These are phyloP conservation scores for Sporothrix inflata DNA, from an alignment of 2,329 filamentous ascomycete species.

Conservation along the genomic window DNA sequence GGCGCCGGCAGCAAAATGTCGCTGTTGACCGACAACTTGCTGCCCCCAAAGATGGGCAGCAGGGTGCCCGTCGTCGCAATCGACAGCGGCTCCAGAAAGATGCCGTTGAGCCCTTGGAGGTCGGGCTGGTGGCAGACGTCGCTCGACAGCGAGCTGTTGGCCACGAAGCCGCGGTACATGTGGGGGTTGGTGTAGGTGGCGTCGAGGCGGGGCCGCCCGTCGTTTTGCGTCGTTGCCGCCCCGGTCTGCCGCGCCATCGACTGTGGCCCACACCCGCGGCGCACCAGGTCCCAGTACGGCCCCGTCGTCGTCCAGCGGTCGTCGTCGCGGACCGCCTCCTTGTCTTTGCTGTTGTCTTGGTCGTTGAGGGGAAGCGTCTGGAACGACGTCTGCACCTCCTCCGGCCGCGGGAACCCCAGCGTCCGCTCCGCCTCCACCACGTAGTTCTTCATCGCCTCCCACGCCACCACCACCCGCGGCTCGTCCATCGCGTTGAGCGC, in stretches of 20 bases:
- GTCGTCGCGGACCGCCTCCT: background rate
- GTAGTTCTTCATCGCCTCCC: conserved; percentile 61
- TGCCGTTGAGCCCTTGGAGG: conserved; percentile 64
- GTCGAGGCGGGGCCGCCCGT: conserved; percentile 48
- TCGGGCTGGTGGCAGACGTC: conserved; percentile 69
- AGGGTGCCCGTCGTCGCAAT: conserved; percentile 60
- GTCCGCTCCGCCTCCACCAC: conserved; percentile 51
- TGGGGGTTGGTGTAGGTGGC: conserved; percentile 53
- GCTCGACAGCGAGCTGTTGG: conserved; percentile 63
- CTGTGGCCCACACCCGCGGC: conserved; percentile 63
- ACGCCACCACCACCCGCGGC: conserved; percentile 64
- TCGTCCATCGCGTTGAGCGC: conserved; percentile 70
- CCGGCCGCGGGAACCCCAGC: conserved; percentile 46
- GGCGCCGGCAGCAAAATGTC: conserved; percentile 71
- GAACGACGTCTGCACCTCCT: conserved; percentile 51
- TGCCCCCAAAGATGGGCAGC: conserved; percentile 69
- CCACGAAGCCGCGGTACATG: conserved; percentile 60
- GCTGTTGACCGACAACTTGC: conserved; percentile 70
- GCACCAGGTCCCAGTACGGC: conserved; percentile 61
- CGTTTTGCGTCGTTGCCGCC: conserved; percentile 48
- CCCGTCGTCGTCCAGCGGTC: conserved; percentile 55
- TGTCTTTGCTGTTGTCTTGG: background rate
- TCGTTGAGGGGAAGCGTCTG: conserved; percentile 45
- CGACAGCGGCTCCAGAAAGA: conserved; percentile 64
- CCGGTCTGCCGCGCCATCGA: conserved; percentile 59